Evolutionary conservation across 2,329 filamentous ascomycete genomes (phyloP).

Genomic region (Nigrospora osmanthi): DNA sequence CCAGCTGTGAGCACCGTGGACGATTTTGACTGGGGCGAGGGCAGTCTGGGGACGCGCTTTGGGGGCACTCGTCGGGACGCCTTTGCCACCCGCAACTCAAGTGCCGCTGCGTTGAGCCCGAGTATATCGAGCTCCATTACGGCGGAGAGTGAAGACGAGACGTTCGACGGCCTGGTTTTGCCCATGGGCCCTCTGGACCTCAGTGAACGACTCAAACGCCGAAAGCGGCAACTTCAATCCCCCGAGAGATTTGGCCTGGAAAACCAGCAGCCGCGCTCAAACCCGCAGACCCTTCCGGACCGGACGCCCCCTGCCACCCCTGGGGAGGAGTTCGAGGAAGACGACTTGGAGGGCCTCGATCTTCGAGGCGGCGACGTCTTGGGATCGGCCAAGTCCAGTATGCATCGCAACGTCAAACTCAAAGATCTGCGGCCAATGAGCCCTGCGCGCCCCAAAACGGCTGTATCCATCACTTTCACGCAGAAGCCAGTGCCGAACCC

Average conservation of each 20-base stretch:
- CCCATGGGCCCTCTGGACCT: slow-evolving; percentile 81
- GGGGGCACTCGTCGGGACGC: slow-evolving; percentile 76
- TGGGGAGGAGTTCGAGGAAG: slow-evolving; percentile 48
- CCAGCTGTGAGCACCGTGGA: slow-evolving; percentile 53
- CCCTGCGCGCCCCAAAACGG: slow-evolving; percentile 62
- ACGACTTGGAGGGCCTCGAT: slow-evolving; percentile 81
- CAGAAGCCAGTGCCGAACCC: slow-evolving; percentile 54
- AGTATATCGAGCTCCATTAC: slow-evolving; percentile 89
- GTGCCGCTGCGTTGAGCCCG: slow-evolving; percentile 81
- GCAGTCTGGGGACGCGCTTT: slow-evolving; percentile 83
- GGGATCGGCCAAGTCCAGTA: slow-evolving; percentile 68
- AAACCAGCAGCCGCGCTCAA: slow-evolving; percentile 16
- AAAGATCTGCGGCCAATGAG: slow-evolving; percentile 65
- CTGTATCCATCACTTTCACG: slow-evolving; percentile 85
- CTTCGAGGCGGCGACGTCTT: slow-evolving; percentile 79
- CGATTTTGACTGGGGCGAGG: slow-evolving; percentile 90
- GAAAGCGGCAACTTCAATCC: slow-evolving; percentile 50
- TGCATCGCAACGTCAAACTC: slow-evolving; percentile 88
- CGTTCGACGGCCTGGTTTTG: slow-evolving; percentile 79
- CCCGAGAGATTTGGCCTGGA: slow-evolving; percentile 38
- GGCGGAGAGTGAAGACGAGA: slow-evolving; percentile 87
- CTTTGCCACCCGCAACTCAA: slow-evolving; percentile 77
- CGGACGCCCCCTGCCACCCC: neutral
- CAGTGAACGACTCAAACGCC: slow-evolving; percentile 65
- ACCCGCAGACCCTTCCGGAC: slow-evolving; percentile 14